Evolutionary conservation across 768 basidiomycete species (phyloP).

Genomic region (Leccinum subgranulosum): DNA sequence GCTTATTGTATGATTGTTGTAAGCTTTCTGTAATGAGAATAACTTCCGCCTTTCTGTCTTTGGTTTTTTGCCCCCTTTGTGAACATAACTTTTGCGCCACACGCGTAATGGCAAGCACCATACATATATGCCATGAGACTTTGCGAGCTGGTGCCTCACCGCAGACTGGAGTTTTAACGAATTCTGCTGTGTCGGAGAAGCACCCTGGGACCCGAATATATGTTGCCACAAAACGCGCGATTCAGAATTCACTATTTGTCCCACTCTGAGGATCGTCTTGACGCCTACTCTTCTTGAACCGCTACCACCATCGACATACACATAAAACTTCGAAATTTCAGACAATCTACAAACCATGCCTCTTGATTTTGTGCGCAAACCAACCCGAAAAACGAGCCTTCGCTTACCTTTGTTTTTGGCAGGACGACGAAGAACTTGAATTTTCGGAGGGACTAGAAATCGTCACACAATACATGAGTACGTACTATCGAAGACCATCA

Average conservation of each 20-base stretch:
- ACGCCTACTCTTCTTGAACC: slow-evolving; percentile 2
- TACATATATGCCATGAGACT: slow-evolving; percentile 19
- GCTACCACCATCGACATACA: slow-evolving; percentile 9
- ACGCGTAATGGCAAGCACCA: slow-evolving; percentile 25
- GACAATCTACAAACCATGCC: slow-evolving; percentile 7
- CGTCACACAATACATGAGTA: slow-evolving; percentile 16
- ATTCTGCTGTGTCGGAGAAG: slow-evolving; percentile 7
- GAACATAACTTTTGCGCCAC: slow-evolving; percentile 18
- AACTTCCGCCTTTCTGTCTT: slow-evolving; percentile 17
- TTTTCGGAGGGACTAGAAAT: slow-evolving; percentile 16
- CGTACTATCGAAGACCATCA: slow-evolving; percentile 9
- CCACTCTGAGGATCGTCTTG: not conserved
- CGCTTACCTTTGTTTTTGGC: slow-evolving; percentile 13
- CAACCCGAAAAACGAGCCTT: not conserved
- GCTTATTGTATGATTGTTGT: slow-evolving; percentile 27
- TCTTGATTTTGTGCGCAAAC: slow-evolving; percentile 20
- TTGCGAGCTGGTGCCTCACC: slow-evolving; percentile 26
- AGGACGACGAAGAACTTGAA: slow-evolving; percentile 23
- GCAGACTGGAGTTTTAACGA: slow-evolving; percentile 1
- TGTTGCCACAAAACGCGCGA: slow-evolving; percentile 7
- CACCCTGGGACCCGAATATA: not conserved
- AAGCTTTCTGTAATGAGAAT: slow-evolving; percentile 31
- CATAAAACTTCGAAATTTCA: slow-evolving; percentile 6
- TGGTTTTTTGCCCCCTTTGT: slow-evolving; percentile 11
- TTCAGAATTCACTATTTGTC: not conserved